Evolutionary conservation across 352 stramenopile genomes (phyloP).

Genomic region (Halophytophthora batemanensis): DNA sequence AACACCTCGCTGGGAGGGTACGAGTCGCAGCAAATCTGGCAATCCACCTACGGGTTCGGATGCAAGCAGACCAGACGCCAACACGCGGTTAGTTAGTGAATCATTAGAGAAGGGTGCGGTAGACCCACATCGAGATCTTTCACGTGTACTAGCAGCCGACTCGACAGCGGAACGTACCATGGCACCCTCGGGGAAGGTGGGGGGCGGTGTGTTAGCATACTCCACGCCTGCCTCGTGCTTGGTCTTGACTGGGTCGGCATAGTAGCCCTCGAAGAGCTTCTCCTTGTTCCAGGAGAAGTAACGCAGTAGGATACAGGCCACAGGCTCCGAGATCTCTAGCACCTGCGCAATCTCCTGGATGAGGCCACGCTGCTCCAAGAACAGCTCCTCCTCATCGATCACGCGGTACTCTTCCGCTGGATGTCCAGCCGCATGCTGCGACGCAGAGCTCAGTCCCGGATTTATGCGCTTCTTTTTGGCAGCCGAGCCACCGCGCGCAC

Average conservation of each 20-base stretch:
- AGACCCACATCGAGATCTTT: neutral
- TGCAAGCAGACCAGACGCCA: neutral
- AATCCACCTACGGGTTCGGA: conserved; percentile 45
- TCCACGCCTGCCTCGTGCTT: conserved; percentile 55
- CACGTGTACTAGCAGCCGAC: neutral
- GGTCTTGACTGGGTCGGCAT: conserved; percentile 59
- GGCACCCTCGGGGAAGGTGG: conserved; percentile 31
- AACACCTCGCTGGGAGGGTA: conserved; percentile 71
- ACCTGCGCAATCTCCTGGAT: conserved; percentile 76
- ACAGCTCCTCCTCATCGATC: conserved; percentile 81
- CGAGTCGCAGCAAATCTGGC: conserved; percentile 95
- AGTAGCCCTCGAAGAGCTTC: conserved; percentile 87
- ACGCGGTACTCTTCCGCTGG: conserved; percentile 70
- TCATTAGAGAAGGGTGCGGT: neutral
- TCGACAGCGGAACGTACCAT: conserved; percentile 29
- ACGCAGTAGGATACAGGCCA: conserved; percentile 74
- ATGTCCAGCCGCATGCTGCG: conserved; percentile 12
- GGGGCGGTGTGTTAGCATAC: conserved; percentile 38
- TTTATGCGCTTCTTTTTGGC: conserved; percentile 76
- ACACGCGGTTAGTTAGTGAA: conserved; percentile 9
- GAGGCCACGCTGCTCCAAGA: conserved; percentile 54
- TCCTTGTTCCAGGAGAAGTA: conserved; percentile 90
- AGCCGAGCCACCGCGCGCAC: conserved; percentile 30
- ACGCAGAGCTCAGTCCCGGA: conserved; percentile 26
- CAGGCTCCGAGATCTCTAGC: conserved; percentile 58